Percentiles rank a stretch among this genome's conserved stretches.
Conservation (phyloP, 192 early-diverging fungal species). For the Cetraspora pellucida region DNA sequence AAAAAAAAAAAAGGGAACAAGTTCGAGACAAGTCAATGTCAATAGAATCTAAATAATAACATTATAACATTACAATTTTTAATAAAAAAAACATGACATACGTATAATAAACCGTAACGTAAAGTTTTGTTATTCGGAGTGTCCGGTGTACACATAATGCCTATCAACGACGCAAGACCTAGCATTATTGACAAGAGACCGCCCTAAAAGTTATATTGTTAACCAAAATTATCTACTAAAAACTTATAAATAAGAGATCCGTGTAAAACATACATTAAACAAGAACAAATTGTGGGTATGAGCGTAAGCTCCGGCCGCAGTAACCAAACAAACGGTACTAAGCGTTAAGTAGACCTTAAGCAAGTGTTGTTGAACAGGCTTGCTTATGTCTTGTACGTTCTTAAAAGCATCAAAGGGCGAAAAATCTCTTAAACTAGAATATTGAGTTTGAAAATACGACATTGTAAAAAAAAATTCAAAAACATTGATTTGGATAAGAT, state of each 20-base stretch:
- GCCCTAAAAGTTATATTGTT: conserved; percentile 2
- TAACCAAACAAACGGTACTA: not conserved
- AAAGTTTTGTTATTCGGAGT: conserved; percentile 6
- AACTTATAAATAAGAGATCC: not conserved
- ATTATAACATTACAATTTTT: not conserved
- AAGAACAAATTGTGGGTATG: conserved; percentile 20
- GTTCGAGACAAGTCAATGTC: not conserved
- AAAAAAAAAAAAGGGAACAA: not conserved
- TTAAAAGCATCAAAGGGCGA: conserved; percentile 28
- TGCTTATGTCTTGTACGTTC: not conserved
- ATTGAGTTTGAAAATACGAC: no score
- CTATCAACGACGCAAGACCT: conserved; percentile 12
- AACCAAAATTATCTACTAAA: no score
- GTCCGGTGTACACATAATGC: not conserved
- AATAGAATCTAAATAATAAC: not conserved
- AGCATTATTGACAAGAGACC: conserved; percentile 22
- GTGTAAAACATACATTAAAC: conserved; percentile 13
- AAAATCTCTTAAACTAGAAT: not conserved
- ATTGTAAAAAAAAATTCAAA: no score
- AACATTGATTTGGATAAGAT: no score
- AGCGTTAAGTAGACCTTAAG: conserved; percentile 18
- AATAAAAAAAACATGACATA: conserved; percentile 7
- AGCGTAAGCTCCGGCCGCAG: conserved; percentile 6
- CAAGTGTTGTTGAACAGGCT: conserved; percentile 20
- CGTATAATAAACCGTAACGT: conserved; percentile 28